Base-by-base conservation (phyloP, 192 early-diverging fungal species). In the Coemansia sp. region DNA sequence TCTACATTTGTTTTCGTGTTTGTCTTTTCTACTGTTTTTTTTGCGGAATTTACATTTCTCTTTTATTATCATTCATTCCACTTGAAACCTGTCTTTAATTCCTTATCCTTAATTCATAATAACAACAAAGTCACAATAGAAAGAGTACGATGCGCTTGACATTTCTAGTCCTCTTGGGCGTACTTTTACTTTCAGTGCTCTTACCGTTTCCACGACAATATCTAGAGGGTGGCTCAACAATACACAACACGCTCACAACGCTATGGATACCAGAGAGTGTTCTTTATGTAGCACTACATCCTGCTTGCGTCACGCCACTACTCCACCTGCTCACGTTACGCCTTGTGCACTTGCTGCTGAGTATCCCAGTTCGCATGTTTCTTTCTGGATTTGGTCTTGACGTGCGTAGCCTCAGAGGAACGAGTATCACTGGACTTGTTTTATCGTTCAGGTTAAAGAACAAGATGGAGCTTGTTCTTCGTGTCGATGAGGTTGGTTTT, bases 371-470 rank as follows among this genome's bases (percentile, higher is more conserved):
- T 11, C 71, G 72, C 13, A 50, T 65, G 34, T 80, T 80, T 28
- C 31, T 80, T 11, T 60, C 56, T 19, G 52, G 77, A 30, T 80
- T 80, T 55, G 77, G 77, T 2, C 50, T 80, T 17, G 64, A 70
- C 14, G 72, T 74, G 25, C 54, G 65, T 6, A 62, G 68, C 19
- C 72, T 80, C 45, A 68, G 57, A 41, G 77, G 77, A 15, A 80
- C 61, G 22, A 70, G 77, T 34, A 48, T 73, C n/a, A 38, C 57
- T 15, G 71, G 77, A 3, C 47, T 80, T 9, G 38, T 67, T 20
- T 41, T 80, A 3, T 69, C 58, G 17, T 37, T 73, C 14, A 59
- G 50, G 3, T 25, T 70, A 25, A 59, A 58, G 8, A 55, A 62
- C 22, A 41, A 52, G 2, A 57, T 58, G 48, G 77, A 74, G 50